Evolutionary conservation across 1,284 basidiomycete genomes (phyloP).

Genomic region (Sphaerobolus stellatus): DNA sequence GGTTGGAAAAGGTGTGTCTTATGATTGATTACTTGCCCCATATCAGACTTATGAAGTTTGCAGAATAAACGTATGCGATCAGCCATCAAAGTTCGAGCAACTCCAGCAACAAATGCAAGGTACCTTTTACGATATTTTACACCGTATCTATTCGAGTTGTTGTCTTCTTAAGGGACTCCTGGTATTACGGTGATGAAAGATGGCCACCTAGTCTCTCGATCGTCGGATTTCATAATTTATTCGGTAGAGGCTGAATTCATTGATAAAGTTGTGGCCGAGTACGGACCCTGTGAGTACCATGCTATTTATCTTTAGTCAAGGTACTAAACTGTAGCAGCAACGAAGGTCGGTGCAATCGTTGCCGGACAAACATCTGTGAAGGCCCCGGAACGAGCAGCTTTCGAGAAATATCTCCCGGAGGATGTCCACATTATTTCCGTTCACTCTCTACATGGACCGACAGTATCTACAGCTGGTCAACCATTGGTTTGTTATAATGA

Average conservation of each 20-base stretch:
- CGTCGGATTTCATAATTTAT: conserved; percentile 88
- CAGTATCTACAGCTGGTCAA: conserved; percentile 88
- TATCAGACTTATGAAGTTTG: conserved; percentile 1
- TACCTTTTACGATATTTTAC: conserved; percentile 30
- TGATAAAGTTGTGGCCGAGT: conserved; percentile 79
- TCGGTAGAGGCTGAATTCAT: conserved; percentile 95
- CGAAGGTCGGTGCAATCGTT: conserved; percentile 90
- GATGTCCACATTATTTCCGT: conserved; percentile 91
- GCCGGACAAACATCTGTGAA: conserved; percentile 97
- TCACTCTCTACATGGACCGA: conserved; percentile 94
- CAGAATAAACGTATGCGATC: conserved; percentile 92
- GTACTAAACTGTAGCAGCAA: conserved; percentile 52
- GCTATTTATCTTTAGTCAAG: conserved; percentile 3
- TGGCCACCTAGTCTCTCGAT: conserved; percentile 82
- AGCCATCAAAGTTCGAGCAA: conserved; percentile 71
- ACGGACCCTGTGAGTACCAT: conserved; percentile 80
- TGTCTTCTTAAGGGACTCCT: conserved; percentile 40
- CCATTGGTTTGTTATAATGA: conserved; percentile 65
- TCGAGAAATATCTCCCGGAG: conserved; percentile 83
- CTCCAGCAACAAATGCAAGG: conserved; percentile 66
- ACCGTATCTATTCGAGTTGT: neutral
- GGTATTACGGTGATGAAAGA: conserved; percentile 70
- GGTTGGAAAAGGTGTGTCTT: conserved; percentile 84
- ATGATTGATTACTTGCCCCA: conserved; percentile 6
- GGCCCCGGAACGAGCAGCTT: conserved; percentile 88